phyloP scores from a whole-genome alignment of 108 stramenopile species.

The Cyclotella sp. region DNA sequence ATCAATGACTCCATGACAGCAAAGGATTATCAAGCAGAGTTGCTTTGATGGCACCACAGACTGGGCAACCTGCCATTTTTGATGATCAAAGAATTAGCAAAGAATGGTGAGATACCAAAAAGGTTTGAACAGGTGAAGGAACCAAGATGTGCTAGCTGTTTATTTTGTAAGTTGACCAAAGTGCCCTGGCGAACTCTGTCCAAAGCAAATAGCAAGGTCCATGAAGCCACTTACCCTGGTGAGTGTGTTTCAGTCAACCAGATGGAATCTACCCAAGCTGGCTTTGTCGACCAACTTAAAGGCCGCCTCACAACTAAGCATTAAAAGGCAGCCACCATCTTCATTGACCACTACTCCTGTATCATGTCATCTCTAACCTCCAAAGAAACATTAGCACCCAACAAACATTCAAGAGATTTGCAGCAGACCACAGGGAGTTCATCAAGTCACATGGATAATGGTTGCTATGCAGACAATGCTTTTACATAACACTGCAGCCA shows the following conservation, averaged over 20 bases:
- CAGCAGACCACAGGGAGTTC: background rate
- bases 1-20: background rate
- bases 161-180: too few species aligned
- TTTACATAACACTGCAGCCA: too few species aligned
- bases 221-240: background rate
- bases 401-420: conserved; percentile 37
- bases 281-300: background rate
- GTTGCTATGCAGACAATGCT: background rate
- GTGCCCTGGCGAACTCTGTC: too few species aligned
- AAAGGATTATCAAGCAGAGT: background rate
- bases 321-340: too few species aligned
- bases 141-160: too few species aligned
- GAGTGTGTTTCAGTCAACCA: background rate
- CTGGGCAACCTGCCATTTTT: background rate
- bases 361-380: background rate
- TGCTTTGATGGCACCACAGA: background rate
- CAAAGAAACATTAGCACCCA: conserved; percentile 15
- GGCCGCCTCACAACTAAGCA: background rate
- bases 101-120: background rate
- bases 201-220: background rate
- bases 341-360: too few species aligned
- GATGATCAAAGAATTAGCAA: background rate
- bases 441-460: background rate
- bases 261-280: background rate
- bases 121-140: background rate